phyloP scores from a whole-genome alignment of 148 eudicot genomes.

The Chenopodium suecicum region DNA sequence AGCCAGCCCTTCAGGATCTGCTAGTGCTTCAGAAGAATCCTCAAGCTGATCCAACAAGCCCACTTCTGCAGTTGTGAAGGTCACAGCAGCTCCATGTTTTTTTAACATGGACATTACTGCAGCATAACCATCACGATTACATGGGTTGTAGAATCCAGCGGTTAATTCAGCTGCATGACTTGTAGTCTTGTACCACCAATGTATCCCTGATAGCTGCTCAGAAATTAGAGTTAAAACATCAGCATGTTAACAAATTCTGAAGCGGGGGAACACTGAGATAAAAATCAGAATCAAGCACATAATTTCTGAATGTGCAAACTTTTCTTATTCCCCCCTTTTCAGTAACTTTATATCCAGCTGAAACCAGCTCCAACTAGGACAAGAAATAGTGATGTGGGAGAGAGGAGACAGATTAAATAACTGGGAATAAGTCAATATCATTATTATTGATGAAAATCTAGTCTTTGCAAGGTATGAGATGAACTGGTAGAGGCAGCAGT shows the following conservation, averaged over 20 bases:
- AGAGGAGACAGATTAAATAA: not conserved
- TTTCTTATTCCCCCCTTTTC: not conserved
- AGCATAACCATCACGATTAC: conserved; percentile 92
- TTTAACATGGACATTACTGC: conserved; percentile 68
- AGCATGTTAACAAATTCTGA: conserved; percentile 4
- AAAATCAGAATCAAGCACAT: conserved; percentile 3
- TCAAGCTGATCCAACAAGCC: conserved; percentile 46
- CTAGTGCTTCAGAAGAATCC: conserved; percentile 57
- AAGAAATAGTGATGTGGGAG: not conserved
- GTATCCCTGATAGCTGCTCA: conserved; percentile 74
- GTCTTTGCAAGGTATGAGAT: not conserved
- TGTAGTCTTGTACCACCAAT: conserved; percentile 96
- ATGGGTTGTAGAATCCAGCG: conserved; percentile 84
- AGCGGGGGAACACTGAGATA: not conserved
- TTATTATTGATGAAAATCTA: too few relatives aligned
- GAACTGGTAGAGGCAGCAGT: not conserved
- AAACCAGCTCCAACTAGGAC: conserved; percentile 5
- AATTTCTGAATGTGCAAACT: not conserved
- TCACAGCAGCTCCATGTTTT: conserved; percentile 67
- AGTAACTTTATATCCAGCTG: not conserved
- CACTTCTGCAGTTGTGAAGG: conserved; percentile 61
- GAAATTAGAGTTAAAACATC: conserved; percentile 22
- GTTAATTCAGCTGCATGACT: conserved; percentile 99
- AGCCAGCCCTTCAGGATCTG: conserved; percentile 74
- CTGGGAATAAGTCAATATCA: too few relatives aligned